These are phyloP conservation scores for Xerocomus brunneocitrinus DNA, from an alignment of 768 basidiomycete species.

Conservation along the genomic window DNA sequence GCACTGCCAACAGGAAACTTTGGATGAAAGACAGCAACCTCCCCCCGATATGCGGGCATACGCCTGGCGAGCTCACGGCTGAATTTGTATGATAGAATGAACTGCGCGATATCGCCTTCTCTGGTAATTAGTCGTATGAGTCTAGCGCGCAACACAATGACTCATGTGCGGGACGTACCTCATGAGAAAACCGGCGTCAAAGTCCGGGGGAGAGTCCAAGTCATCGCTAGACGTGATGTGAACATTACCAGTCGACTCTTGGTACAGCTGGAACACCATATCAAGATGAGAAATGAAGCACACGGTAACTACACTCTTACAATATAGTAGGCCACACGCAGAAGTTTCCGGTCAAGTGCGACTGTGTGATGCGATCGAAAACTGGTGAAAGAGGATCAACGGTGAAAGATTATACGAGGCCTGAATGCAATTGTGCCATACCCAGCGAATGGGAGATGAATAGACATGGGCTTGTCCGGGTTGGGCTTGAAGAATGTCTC, in stretches of 20 bases:
- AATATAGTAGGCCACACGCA: conserved; percentile 28
- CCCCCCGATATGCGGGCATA: conserved; percentile 35
- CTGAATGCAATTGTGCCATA: conserved; percentile 17
- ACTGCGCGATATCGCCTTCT: conserved; percentile 37
- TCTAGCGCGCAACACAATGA: neutral
- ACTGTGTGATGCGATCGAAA: conserved; percentile 14
- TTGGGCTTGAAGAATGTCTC: conserved; percentile 42
- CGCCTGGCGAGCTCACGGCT: conserved; percentile 51
- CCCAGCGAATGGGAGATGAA: conserved; percentile 39
- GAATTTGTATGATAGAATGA: conserved; percentile 54
- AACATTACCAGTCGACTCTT: conserved; percentile 42
- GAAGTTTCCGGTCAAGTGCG: conserved; percentile 23
- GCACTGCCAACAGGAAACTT: conserved; percentile 26
- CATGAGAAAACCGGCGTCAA: conserved; percentile 42
- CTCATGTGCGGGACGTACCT: conserved; percentile 28
- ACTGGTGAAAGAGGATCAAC: conserved; percentile 4
- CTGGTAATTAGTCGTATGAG: conserved; percentile 3
- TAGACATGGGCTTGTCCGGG: conserved; percentile 55
- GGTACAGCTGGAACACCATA: conserved; percentile 33
- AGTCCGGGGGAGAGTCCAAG: conserved; percentile 38
- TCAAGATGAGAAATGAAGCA: neutral
- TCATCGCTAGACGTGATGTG: conserved; percentile 44
- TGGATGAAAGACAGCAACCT: conserved; percentile 20
- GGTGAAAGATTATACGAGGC: neutral
- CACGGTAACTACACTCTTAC: conserved; percentile 19